Conservation (phyloP, 768 basidiomycete genomes). For the Leucocoprinus leucothites region DNA sequence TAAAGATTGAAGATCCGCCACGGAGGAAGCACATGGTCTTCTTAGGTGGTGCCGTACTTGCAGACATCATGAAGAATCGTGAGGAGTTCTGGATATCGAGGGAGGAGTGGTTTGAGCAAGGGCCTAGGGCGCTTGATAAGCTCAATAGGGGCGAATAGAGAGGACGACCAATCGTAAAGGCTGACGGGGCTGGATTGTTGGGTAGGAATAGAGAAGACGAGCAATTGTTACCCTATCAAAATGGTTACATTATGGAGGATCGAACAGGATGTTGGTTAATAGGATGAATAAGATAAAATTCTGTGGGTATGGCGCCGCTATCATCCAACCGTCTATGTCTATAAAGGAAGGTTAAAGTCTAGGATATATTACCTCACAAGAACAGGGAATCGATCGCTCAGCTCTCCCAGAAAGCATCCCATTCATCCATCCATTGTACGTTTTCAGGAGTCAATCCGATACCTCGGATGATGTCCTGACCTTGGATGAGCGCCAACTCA, state of each 20-base stretch:
- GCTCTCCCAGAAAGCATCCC: conserved; percentile 44
- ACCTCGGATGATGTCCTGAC: conserved; percentile 64
- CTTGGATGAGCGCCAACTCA: conserved; percentile 82
- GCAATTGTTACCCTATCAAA: background rate
- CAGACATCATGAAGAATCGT: conserved; percentile 96
- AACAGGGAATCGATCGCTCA: background rate
- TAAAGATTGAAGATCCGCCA: conserved; percentile 96
- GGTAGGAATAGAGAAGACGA: conserved; percentile 1
- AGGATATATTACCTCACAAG: background rate
- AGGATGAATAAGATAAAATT: no score
- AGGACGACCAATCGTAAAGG: background rate
- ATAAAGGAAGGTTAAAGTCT: background rate
- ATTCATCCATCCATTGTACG: conserved; percentile 34
- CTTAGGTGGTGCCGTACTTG: conserved; percentile 96
- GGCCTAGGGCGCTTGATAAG: conserved; percentile 78
- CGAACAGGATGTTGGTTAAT: no score
- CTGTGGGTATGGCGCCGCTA: no score
- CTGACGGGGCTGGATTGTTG: background rate
- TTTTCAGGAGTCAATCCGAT: conserved; percentile 25
- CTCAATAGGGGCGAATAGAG: conserved; percentile 65
- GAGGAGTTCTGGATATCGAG: conserved; percentile 95
- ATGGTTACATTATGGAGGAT: background rate
- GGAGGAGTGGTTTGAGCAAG: conserved; percentile 96
- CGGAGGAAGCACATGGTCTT: conserved; percentile 99
- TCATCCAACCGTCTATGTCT: no score